Percentiles rank a stretch among this genome's conserved stretches.
Evolutionary conservation across 805 yeast genomes (phyloP).

Genomic region (Candida sakaeoensis): DNA sequence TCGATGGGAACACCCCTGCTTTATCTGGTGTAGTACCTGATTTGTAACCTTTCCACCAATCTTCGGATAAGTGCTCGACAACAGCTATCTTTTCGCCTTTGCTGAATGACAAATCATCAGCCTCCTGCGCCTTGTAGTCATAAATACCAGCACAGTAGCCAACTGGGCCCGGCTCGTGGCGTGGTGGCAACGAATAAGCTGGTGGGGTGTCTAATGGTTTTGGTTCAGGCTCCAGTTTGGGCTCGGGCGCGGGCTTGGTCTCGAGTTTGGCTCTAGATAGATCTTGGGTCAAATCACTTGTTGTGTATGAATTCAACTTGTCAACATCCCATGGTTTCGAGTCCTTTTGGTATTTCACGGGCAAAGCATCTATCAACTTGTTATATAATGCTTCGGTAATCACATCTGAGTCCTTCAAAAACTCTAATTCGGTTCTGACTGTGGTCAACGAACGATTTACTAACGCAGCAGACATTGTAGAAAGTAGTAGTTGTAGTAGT

Average conservation of each 20-base stretch:
- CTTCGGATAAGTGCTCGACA: constrained; percentile 68
- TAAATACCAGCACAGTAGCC: constrained; percentile 63
- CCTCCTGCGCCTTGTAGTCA: constrained; percentile 69
- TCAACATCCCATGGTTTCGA: constrained; percentile 45
- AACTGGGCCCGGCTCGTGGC: constrained; percentile 18
- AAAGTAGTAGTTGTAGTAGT: background rate
- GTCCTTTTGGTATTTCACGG: constrained; percentile 53
- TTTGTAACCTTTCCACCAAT: constrained; percentile 86
- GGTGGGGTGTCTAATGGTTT: constrained; percentile 10
- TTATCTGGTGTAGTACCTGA: constrained; percentile 31
- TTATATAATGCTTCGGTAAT: constrained; percentile 54
- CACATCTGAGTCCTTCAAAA: constrained; percentile 69
- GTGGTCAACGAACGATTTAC: constrained; percentile 78
- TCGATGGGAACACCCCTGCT: constrained; percentile 86
- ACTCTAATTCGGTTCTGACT: constrained; percentile 75
- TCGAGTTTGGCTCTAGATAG: constrained; percentile 8
- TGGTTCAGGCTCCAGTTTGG: background rate
- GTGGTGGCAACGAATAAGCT: constrained; percentile 18
- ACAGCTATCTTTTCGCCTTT: constrained; percentile 71
- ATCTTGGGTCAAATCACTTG: constrained; percentile 7
- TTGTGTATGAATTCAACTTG: constrained; percentile 15
- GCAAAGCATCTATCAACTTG: constrained; percentile 49
- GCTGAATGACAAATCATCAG: constrained; percentile 63
- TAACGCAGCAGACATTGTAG: constrained; percentile 47
- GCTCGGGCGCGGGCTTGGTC: too few species aligned